Percentiles rank a stretch among this genome's conserved stretches.
phyloP scores from a whole-genome alignment of 2,329 filamentous ascomycete species.

The Nigrograna mackinnonii region DNA sequence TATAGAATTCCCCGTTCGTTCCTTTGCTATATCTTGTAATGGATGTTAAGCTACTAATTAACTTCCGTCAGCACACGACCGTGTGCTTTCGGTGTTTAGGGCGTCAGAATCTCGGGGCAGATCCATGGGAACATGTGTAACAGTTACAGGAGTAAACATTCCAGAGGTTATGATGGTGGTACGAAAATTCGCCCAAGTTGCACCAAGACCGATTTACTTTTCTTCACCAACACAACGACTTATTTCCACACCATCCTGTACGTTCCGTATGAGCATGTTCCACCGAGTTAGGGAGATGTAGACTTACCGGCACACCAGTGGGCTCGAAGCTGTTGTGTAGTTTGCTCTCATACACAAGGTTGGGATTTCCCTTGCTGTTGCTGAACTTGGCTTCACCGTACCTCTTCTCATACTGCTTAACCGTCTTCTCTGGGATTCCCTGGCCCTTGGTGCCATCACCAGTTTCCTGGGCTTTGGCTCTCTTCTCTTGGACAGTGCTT shows the following conservation, averaged over 20 bases:
- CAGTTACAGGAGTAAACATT: no score
- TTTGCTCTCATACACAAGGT: conserved; percentile 67
- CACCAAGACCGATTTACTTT: conserved; percentile 4
- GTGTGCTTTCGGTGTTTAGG: no score
- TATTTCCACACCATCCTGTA: conserved; percentile 69
- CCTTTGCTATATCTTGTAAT: no score
- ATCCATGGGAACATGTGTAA: no score
- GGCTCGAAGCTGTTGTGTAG: conserved; percentile 69
- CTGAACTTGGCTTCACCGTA: conserved; percentile 50
- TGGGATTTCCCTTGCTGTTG: conserved; percentile 60
- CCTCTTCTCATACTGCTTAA: conserved; percentile 53
- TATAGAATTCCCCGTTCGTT: no score
- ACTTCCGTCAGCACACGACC: no score
- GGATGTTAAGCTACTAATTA: no score
- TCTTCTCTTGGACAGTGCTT: conserved; percentile 66
- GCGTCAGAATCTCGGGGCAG: no score
- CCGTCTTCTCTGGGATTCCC: conserved; percentile 48
- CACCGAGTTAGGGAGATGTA: conserved; percentile 9
- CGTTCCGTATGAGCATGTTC: not conserved
- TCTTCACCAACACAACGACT: conserved; percentile 54
- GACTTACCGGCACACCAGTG: conserved; percentile 65
- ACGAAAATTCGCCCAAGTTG: not conserved
- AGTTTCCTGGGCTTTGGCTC: conserved; percentile 37
- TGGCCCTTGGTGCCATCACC: conserved; percentile 37
- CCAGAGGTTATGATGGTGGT: no score